A percentile compares a stretch with the other conserved stretches of the same genome.
These are phyloP conservation scores for Curvularia sp. DNA, from an alignment of 2,329 filamentous ascomycete species.

Conservation along the genomic window DNA sequence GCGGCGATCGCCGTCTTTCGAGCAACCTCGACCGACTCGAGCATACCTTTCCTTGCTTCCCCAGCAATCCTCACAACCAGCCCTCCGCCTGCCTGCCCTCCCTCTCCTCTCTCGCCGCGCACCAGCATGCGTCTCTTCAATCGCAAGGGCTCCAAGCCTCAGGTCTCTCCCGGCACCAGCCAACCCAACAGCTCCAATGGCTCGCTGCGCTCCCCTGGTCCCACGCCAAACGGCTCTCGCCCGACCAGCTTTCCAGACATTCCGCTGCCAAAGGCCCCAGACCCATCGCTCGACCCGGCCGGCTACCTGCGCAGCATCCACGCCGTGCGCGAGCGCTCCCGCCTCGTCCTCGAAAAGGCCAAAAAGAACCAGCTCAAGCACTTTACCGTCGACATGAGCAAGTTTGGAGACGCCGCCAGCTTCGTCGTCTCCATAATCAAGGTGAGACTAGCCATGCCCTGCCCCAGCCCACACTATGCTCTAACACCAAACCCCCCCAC, in stretches of 20 bases:
- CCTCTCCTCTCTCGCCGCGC: conserved; percentile 21
- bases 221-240: conserved; percentile 50
- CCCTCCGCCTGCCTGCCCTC: conserved; percentile 14
- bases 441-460: conserved; percentile 59
- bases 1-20: conserved; percentile 31
- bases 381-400: conserved; percentile 86
- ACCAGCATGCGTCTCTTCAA: conserved; percentile 61
- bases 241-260: conserved; percentile 70
- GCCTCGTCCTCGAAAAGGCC: conserved; percentile 77
- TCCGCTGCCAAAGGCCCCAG: conserved; percentile 81
- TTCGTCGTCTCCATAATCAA: conserved; percentile 96
- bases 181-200: conserved; percentile 56
- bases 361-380: conserved; percentile 78
- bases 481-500: conserved; percentile 39
- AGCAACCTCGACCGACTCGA: conserved; percentile 14
- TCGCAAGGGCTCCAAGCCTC: conserved; percentile 56
- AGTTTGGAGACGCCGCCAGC: conserved; percentile 80
- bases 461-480: background rate
- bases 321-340: conserved; percentile 81
- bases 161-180: conserved; percentile 43
- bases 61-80: conserved; percentile 13
- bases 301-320: conserved; percentile 90
- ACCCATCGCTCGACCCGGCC: conserved; percentile 85
- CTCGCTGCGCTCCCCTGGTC: conserved; percentile 60
- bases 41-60: conserved; percentile 11